These are phyloP conservation scores for Cercospora sp. DNA, from an alignment of 2,329 filamentous ascomycete species.

Conservation along the genomic window DNA sequence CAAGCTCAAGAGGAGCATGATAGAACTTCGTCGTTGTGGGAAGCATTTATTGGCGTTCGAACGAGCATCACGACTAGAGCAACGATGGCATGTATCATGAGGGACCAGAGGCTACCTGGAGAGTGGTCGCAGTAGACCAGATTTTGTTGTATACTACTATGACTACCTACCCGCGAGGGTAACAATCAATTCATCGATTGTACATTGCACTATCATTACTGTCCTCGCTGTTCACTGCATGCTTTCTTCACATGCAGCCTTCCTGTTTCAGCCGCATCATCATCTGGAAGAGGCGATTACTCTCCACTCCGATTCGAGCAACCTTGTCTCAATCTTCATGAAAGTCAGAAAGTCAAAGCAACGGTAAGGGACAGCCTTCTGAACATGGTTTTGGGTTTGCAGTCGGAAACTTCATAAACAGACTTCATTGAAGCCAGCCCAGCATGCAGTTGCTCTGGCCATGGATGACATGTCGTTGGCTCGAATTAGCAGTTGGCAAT, in stretches of 20 bases:
- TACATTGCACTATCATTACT: background rate
- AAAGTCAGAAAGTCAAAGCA: background rate
- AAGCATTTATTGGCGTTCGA: constrained; percentile 14
- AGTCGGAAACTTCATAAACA: background rate
- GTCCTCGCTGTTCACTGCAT: background rate
- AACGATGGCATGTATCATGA: constrained; percentile 22
- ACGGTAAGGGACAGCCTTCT: background rate
- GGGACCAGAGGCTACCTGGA: background rate
- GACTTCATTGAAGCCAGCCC: background rate
- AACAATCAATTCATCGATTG: background rate
- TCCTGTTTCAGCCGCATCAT: background rate
- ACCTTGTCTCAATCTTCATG: background rate
- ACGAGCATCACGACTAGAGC: constrained; percentile 21
- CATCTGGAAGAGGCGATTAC: background rate
- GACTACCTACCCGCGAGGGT: constrained; percentile 7
- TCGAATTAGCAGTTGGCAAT: background rate
- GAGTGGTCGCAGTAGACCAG: constrained; percentile 5
- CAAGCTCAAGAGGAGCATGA: constrained; percentile 22
- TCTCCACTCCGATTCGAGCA: background rate
- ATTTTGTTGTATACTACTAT: background rate
- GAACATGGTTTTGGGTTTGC: background rate
- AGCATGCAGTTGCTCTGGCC: background rate
- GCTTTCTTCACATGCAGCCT: background rate
- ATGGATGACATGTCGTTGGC: constrained; percentile 17
- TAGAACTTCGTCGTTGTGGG: constrained; percentile 12